These are phyloP conservation scores for Eucalyptus pauciflora DNA, from an alignment of 345 rosid species.

Conservation along the genomic window DNA sequence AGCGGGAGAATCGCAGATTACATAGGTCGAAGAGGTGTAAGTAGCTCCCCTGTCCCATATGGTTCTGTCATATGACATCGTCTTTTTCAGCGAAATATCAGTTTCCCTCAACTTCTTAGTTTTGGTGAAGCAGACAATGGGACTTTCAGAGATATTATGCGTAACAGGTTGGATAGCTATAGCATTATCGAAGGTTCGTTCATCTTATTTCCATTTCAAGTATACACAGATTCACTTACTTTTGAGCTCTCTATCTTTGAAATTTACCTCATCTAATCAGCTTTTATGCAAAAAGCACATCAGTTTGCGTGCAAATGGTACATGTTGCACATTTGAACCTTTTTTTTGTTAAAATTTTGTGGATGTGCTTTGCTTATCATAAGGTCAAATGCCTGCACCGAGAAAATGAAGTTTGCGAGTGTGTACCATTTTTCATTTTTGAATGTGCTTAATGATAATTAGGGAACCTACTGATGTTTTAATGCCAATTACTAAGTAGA, in stretches of 20 bases:
- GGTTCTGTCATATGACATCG: not conserved
- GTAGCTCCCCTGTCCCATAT: not conserved
- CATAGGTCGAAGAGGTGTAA: constrained; percentile 62
- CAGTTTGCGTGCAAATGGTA: not conserved
- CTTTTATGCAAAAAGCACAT: not conserved
- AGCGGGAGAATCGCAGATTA: constrained; percentile 62
- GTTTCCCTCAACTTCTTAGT: not conserved
- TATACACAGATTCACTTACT: not conserved
- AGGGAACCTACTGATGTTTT: not conserved
- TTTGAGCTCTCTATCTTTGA: not conserved
- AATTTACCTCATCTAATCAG: not conserved
- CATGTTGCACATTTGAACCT: not conserved
- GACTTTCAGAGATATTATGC: constrained; percentile 55
- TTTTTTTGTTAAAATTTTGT: not conserved
- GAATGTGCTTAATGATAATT: not conserved
- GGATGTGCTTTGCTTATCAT: not conserved
- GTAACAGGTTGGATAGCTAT: constrained; percentile 53
- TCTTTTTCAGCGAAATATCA: not conserved
- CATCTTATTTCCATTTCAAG: not conserved
- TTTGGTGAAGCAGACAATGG: constrained; percentile 41
- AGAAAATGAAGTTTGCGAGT: not conserved
- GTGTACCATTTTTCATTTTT: not conserved
- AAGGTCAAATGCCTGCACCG: not conserved
- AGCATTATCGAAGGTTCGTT: constrained; percentile 37
- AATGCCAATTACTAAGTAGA: not conserved